Evolutionary conservation across 129 eudicot species (phyloP).

Genomic region (Erigeron canadensis): DNA sequence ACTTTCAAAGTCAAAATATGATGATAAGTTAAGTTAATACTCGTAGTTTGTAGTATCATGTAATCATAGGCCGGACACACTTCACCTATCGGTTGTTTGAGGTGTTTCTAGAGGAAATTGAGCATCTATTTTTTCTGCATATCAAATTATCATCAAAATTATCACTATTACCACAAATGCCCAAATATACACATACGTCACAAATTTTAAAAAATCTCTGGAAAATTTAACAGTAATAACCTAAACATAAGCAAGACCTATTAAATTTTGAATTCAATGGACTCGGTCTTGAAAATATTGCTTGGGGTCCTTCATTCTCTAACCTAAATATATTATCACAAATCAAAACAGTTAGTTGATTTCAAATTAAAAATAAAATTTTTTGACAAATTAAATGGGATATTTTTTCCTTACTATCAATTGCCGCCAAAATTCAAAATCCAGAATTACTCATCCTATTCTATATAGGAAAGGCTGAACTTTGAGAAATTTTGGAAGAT

Average conservation of each 20-base stretch:
- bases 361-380: background rate
- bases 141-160: too few relatives aligned
- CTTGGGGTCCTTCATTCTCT: constrained; percentile 73
- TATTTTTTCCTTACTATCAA: constrained; percentile 53
- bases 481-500: constrained; percentile 76
- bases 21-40: too few relatives aligned
- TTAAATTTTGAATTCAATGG: constrained; percentile 41
- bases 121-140: too few relatives aligned
- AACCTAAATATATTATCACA: constrained; percentile 45
- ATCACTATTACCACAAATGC: too few relatives aligned
- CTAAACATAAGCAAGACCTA: constrained; percentile 93
- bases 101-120: too few relatives aligned
- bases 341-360: background rate
- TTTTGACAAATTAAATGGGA: background rate
- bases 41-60: too few relatives aligned
- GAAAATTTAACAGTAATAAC: constrained; percentile 6
- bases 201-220: too few relatives aligned
- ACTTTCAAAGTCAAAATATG: too few relatives aligned
- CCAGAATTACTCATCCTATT: constrained; percentile 81
- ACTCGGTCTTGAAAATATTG: constrained; percentile 32
- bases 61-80: too few relatives aligned
- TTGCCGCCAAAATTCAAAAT: constrained; percentile 98
- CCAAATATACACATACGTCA: too few relatives aligned
- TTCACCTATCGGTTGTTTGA: too few relatives aligned
- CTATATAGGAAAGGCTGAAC: constrained; percentile 73